A percentile compares a stretch with the other conserved stretches of the same genome.
phyloP scores from a whole-genome alignment of 129 eudicot genomes.

The Flaveria brownii region DNA sequence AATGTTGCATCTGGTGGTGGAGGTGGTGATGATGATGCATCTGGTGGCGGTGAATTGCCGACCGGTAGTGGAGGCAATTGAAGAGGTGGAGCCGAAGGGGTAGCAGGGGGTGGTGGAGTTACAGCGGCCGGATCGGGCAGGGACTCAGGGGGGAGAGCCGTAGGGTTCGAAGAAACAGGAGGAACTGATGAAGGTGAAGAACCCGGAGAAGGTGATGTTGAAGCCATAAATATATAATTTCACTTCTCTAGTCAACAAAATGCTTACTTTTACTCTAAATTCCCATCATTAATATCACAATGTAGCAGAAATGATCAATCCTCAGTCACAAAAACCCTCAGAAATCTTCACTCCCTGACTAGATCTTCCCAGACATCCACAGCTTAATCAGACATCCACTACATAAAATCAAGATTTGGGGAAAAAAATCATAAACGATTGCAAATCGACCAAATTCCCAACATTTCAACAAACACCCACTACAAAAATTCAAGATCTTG shows the following conservation, averaged over 20 bases:
- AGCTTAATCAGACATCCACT: not conserved
- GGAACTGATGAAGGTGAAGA: constrained; percentile 48
- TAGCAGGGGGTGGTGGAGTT: constrained; percentile 37
- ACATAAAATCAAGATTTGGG: constrained; percentile 13
- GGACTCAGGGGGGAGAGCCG: constrained; percentile 26
- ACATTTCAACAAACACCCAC: constrained; percentile 11
- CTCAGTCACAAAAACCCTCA: constrained; percentile 24
- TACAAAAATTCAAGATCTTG: constrained; percentile 29
- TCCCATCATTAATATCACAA: constrained; percentile 26
- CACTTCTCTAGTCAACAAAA: constrained; percentile 22
- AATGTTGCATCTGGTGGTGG: constrained; percentile 21
- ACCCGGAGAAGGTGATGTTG: constrained; percentile 57
- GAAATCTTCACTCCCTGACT: constrained; percentile 12
- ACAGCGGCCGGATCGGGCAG: constrained; percentile 38
- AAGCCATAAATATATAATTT: constrained; percentile 46
- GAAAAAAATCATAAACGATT: not conserved
- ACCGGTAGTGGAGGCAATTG: constrained; percentile 47
- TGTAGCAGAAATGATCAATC: constrained; percentile 27
- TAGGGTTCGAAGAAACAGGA: constrained; percentile 40
- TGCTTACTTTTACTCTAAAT: constrained; percentile 25
- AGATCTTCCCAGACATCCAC: constrained; percentile 20
- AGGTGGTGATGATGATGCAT: constrained; percentile 30
- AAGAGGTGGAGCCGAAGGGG: constrained; percentile 39
- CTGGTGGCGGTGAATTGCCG: constrained; percentile 47
- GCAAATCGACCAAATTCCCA: constrained; percentile 12